Base-by-base conservation (phyloP, 2,329 filamentous ascomycete genomes). In the Cytospora chrysosperma region DNA sequence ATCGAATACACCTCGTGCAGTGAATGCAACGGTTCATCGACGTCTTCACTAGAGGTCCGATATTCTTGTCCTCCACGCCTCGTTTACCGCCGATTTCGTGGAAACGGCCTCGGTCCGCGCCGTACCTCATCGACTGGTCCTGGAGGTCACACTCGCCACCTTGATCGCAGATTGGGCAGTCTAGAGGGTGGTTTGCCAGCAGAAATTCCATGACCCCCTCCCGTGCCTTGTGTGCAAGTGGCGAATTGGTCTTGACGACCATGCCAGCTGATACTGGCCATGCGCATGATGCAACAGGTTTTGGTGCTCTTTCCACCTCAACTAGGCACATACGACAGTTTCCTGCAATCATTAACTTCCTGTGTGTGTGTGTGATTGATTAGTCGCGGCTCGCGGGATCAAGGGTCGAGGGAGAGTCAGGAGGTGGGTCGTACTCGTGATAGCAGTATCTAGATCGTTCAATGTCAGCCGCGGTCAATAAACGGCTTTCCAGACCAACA, bases 11-110 rank as follows among this genome's bases (percentile, higher is more conserved):
- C 73, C 95, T 88, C 68, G 95, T 99, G 84, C 95, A 99, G 83
- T 99, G 95, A 73, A 99, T 99, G 79, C 95, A 99, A 76, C 95
- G 87, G 85, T 99, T 99, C 95, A 99, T 99, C 56, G 95, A 99
- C 4, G 95, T 99, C 87, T 99, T 99, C 81, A 99, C 91, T 70
- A 99, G 79, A 60, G 95, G 95, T 40, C 95, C 95, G 73, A 99
- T 97, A 78, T 99, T 98, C 86, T 99, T 99, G 79, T 99, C 95
- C 81, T 99, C 95, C 47, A 97, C 93, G 28, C 93, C 95, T 82
- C 95, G 91, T 86, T 99, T 99, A 79, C 95, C 95, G 62, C 86
- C 88, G 73, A 96, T 80, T 79, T 99, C 95, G 81, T 99, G 95
- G 82, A 99, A 99, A 72, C 95, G 90, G 67, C 95, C 95, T 75